phyloP scores from a whole-genome alignment of 805 yeast species.

The Cyberlindnera misumaiensis region DNA sequence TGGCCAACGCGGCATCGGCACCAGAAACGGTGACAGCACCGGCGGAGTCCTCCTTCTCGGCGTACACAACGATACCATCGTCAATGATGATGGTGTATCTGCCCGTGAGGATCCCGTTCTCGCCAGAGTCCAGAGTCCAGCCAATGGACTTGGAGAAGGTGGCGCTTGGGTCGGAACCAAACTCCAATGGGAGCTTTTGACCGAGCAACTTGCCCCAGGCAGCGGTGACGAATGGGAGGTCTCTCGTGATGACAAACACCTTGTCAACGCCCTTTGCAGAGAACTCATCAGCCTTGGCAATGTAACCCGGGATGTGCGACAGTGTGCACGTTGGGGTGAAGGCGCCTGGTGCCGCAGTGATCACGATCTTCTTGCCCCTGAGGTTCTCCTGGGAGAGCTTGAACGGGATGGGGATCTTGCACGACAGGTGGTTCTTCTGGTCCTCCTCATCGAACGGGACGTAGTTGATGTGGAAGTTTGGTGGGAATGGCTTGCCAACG shows the following conservation, averaged over 20 bases:
- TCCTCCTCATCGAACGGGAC: constrained; percentile 23
- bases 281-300: constrained; percentile 43
- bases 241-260: constrained; percentile 56
- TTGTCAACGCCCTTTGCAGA: constrained; percentile 52
- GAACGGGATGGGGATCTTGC: constrained; percentile 20
- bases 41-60: constrained; percentile 27
- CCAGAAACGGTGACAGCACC: constrained; percentile 21
- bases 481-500: constrained; percentile 23
- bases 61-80: constrained; percentile 45
- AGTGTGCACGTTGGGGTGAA: constrained; percentile 79
- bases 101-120: constrained; percentile 51
- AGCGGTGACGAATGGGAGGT: constrained; percentile 63
- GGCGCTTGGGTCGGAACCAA: constrained; percentile 63
- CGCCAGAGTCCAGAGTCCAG: constrained; percentile 45
- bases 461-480: constrained; percentile 23
- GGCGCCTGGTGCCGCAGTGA: constrained; percentile 81
- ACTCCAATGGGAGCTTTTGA: constrained; percentile 31
- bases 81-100: constrained; percentile 72
- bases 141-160: constrained; percentile 55
- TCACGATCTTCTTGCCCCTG: constrained; percentile 36
- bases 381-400: constrained; percentile 21
- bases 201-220: constrained; percentile 53
- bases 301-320: constrained; percentile 64
- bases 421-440: constrained; percentile 20
- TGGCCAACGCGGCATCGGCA: constrained; percentile 25